Conservation (phyloP, 441 rosid genomes). For the Populus hybrid region DNA sequence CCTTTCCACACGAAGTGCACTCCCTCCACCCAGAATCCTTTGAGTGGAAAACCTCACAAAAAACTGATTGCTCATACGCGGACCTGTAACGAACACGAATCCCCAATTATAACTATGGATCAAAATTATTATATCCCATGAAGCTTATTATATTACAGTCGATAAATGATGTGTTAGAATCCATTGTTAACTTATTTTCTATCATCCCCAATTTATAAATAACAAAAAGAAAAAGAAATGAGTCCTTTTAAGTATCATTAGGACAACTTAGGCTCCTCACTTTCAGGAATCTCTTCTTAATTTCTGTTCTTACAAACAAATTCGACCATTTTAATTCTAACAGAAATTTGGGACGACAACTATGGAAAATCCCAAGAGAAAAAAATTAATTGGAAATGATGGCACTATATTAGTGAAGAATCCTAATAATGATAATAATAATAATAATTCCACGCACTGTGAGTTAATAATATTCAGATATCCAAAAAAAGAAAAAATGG, state of each 20-base stretch:
- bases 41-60: slow-evolving; percentile 71
- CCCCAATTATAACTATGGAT: background rate
- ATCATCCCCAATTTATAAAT: background rate
- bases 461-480: background rate
- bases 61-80: slow-evolving; percentile 62
- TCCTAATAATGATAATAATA: background rate
- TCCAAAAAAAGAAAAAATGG: background rate
- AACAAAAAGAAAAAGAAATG: background rate
- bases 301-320: background rate
- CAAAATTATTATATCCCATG: background rate
- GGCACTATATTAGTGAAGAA: background rate
- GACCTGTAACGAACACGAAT: slow-evolving; percentile 38
- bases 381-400: background rate
- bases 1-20: slow-evolving; percentile 71
- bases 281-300: background rate
- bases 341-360: background rate
- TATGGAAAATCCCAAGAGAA: no score
- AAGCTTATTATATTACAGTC: background rate
- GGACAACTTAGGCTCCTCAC: background rate
- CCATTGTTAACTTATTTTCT: background rate
- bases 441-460: background rate
- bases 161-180: background rate
- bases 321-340: no score
- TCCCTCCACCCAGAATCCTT: slow-evolving; percentile 96
- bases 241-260: background rate